Evolutionary conservation across 1,284 basidiomycete species (phyloP), one percentile per base, ranked within the genome.

Genomic region (Sutorius eximius): DNA sequence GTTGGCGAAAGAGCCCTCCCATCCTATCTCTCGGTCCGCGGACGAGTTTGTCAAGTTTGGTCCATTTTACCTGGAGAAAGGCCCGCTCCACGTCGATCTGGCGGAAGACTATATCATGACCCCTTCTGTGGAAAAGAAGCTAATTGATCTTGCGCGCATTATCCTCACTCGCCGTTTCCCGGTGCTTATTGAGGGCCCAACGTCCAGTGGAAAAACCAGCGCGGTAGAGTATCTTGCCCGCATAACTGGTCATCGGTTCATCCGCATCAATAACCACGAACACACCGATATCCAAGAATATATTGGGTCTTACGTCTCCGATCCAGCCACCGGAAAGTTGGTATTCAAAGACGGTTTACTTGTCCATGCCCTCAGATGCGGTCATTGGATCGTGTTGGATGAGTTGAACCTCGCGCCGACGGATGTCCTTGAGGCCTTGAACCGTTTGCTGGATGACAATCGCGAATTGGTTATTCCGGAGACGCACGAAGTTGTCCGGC

Each of bases 231-330:
- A 97, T 71, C 84, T 99, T 22, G 96, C 97, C 2, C 85, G 85
- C 56, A 82, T 91, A 55, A 98, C 96, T 0, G 96, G 97, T 0
- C 97, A 99, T 75, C 84, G 85, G 30, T 99, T 99, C 70, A 88
- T 99, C 29, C 91, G 97, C 36, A 98, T 99, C 82, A 99, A 99
- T 77, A 99, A 99, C 67, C 97, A 99, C 75, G 97, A 99, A 66
- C 97, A 99, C 69, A 99, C 97, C 5, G 97, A 99, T 71, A 95
- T 96, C 48, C 97, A 99, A 68, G 97, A 99, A 70, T 99, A 99
- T 68, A 81, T 99, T 49, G 97, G 97, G 7, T 95, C 95, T 0
- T 99, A 99, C 67, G 86, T 96, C 15, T 95, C 96, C 1, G 95
- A 99, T 71, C 85, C 95, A 6, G 72, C 83, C 24, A 93, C 93